Evolutionary conservation across 306 rosid species (phyloP), one percentile per base, ranked within the genome.

Genomic region (Castanea mollissima): DNA sequence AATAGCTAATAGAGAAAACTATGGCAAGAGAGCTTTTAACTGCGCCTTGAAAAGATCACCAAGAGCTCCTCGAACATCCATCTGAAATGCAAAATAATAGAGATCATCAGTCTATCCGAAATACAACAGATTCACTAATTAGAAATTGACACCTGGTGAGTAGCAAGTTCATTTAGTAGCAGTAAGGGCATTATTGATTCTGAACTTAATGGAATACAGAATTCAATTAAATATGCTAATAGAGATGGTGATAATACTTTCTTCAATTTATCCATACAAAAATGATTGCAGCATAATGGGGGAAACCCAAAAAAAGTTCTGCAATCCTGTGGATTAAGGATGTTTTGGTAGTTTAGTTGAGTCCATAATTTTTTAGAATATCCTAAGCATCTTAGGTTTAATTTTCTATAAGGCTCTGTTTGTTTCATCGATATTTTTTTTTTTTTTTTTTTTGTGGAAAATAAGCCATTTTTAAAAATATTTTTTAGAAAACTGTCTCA

Each of bases 21-120:
- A 91, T 20, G 98, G 94, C 81, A 93, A 82, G 54, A 93, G 97
- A 77, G 98, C 89, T 89, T 96, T 96, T 82, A 96, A 51, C 73
- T 96, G 99, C 46, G 93, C 91, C 87, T 84, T 89, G 87, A 93
- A 93, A 68, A 96, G 88, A 86, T 96, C 97, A 54, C 93, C 99
- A 34, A 96, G 98, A 41, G 96, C 94, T 81, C 96, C 98, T 38
- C 99, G 98, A 76, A 96, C 82, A 74, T 96, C 98, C 94, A 96
- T 93, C 99, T 96, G 93, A 82, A 82, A 69, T 80, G 81, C 62
- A 85, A 79, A 85, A 8, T 83, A 72, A 78, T 74, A 32, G 16
- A 74, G 68, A 77, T 52, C 69, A 78, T 82, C 79, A 86, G 80
- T 68, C 76, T 31, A 77, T 34, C 52, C 38, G n/a, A 63, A 63